Conservation (phyloP, 768 basidiomycete genomes). For the Termitomyces sp. region DNA sequence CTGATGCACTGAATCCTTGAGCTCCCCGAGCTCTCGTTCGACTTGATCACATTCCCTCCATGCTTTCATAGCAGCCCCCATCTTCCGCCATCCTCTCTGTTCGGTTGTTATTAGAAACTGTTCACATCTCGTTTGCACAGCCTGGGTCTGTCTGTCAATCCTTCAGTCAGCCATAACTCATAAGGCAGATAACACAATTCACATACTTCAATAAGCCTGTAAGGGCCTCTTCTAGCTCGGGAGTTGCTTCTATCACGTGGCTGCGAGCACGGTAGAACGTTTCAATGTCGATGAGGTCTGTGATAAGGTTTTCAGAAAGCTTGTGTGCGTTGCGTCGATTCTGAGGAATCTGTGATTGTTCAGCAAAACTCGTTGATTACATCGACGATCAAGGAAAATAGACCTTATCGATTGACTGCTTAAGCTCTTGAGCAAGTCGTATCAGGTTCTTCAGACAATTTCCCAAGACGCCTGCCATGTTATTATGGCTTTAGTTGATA, state of each 20-base stretch:
- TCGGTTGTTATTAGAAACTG: neutral
- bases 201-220: neutral
- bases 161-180: neutral
- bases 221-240: conserved; percentile 10
- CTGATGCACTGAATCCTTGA: conserved; percentile 11
- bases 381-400: neutral
- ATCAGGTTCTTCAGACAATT: conserved; percentile 6
- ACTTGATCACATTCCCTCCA: conserved; percentile 10
- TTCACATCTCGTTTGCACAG: conserved; percentile 1
- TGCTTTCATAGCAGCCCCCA: conserved; percentile 7
- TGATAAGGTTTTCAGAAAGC: conserved; percentile 8
- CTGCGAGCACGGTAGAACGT: conserved; percentile 11
- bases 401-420: conserved; percentile 12
- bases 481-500: neutral
- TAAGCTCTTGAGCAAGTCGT: conserved; percentile 9
- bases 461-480: conserved; percentile 4
- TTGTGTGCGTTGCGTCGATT: conserved; percentile 9
- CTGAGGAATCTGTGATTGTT: conserved; percentile 8
- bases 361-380: neutral
- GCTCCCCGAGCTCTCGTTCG: conserved; percentile 8
- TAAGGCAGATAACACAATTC: neutral
- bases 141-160: neutral
- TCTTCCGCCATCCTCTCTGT: conserved; percentile 8
- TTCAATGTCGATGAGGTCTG: conserved; percentile 9
- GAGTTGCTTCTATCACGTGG: conserved; percentile 2